phyloP scores from a whole-genome alignment of 208 protist genomes.

The Trypanosoma cruzi region DNA sequence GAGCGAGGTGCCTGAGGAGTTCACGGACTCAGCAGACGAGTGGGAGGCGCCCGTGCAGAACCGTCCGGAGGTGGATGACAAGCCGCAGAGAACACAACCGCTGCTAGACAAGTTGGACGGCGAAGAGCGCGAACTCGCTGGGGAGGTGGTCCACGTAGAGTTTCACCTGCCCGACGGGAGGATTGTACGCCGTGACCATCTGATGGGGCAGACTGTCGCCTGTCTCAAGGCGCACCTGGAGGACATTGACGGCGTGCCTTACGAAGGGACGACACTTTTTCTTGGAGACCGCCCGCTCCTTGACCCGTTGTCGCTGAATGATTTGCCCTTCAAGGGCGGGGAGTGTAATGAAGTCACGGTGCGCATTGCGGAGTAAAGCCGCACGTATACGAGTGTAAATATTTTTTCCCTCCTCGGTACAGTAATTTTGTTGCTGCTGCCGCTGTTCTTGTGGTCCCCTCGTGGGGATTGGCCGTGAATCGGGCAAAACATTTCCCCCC shows the following conservation, averaged over 20 bases:
- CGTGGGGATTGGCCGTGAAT: too few relatives aligned
- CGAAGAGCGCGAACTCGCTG: slow-evolving; percentile 71
- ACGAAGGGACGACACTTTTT: slow-evolving; percentile 69
- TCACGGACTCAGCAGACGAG: slow-evolving; percentile 70
- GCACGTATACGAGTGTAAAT: background rate
- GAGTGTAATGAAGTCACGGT: slow-evolving; percentile 51
- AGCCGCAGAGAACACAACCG: slow-evolving; percentile 4
- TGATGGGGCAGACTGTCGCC: slow-evolving; percentile 83
- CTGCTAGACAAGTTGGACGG: slow-evolving; percentile 43
- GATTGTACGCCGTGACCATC: slow-evolving; percentile 40
- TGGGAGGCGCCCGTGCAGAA: slow-evolving; percentile 54
- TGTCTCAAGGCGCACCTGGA: slow-evolving; percentile 77
- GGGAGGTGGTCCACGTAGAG: slow-evolving; percentile 33
- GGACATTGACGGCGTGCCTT: slow-evolving; percentile 45
- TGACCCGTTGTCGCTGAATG: slow-evolving; percentile 83
- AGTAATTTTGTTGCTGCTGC: too few relatives aligned
- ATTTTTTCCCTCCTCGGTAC: slow-evolving; percentile 5
- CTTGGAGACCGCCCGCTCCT: slow-evolving; percentile 59
- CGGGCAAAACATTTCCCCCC: too few relatives aligned
- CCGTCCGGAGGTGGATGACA: slow-evolving; percentile 5
- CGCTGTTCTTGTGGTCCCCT: too few relatives aligned
- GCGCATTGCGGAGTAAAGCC: slow-evolving; percentile 2
- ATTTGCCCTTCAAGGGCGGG: slow-evolving; percentile 65
- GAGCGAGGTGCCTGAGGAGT: slow-evolving; percentile 27
- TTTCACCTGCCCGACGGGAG: slow-evolving; percentile 53